phyloP scores from a whole-genome alignment of 306 rosid genomes.

The Hylodesmum podocarpum region DNA sequence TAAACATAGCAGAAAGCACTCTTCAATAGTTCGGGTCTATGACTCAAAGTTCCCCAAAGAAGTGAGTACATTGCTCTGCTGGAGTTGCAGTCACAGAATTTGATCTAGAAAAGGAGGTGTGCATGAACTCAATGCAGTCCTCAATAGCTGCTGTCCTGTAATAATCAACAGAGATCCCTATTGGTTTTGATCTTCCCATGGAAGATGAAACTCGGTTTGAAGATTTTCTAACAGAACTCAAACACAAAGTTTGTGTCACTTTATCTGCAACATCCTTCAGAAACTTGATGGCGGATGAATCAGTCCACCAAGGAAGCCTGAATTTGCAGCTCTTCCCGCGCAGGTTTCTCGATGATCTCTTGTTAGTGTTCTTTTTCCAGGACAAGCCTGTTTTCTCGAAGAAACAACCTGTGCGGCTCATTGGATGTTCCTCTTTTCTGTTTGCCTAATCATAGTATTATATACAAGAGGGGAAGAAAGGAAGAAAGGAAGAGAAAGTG shows the following conservation, averaged over 20 bases:
- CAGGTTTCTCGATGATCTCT: slow-evolving; percentile 22
- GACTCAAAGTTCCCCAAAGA: slow-evolving; percentile 4
- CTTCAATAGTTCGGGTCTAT: slow-evolving; percentile 5
- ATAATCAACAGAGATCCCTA: slow-evolving; percentile 51
- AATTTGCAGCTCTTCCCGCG: slow-evolving; percentile 25
- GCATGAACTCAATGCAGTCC: slow-evolving; percentile 87
- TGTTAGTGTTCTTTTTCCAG: slow-evolving; percentile 31
- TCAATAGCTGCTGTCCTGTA: slow-evolving; percentile 73
- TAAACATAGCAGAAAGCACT: slow-evolving; percentile 1
- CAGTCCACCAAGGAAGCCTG: slow-evolving; percentile 35
- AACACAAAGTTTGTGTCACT: slow-evolving; percentile 48
- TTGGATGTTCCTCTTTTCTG: neutral
- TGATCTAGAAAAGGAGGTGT: slow-evolving; percentile 67
- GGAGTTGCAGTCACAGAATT: slow-evolving; percentile 39
- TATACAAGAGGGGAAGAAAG: slow-evolving; percentile 12
- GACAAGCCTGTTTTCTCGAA: slow-evolving; percentile 33
- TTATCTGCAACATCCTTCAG: slow-evolving; percentile 63
- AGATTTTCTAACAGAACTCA: slow-evolving; percentile 38
- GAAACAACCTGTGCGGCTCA: slow-evolving; percentile 22
- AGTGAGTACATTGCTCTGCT: slow-evolving; percentile 3
- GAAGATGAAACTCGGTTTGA: slow-evolving; percentile 27
- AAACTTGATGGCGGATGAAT: slow-evolving; percentile 35
- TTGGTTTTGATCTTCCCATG: slow-evolving; percentile 46
- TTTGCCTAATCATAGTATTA: slow-evolving; percentile 15
- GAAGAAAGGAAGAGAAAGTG: neutral